Conservation (phyloP, 352 stramenopile species). For the Saprolegnia parasitica region DNA sequence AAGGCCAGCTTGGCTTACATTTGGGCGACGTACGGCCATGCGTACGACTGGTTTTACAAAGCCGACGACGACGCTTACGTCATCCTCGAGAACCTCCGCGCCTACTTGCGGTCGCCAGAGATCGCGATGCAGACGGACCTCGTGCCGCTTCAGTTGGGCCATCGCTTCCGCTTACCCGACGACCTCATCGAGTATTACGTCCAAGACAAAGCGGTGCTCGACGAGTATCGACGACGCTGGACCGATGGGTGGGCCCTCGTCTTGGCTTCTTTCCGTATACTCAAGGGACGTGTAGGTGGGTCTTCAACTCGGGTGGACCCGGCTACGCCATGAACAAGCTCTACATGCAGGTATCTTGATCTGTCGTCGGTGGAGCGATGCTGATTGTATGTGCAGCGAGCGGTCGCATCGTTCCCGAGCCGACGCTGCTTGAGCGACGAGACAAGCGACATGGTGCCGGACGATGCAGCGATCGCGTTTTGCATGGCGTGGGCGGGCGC, state of each 20-base stretch:
- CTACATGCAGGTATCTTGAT: slow-evolving; percentile 43
- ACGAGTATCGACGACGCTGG: slow-evolving; percentile 50
- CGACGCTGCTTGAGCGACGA: slow-evolving; percentile 58
- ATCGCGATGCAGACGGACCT: slow-evolving; percentile 29
- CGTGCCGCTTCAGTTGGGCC: slow-evolving; percentile 32
- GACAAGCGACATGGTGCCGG: slow-evolving; percentile 66
- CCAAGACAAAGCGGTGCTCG: slow-evolving; percentile 51
- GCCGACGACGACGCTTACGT: slow-evolving; percentile 30
- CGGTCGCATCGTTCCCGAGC: slow-evolving; percentile 45
- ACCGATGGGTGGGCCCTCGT: slow-evolving; percentile 34
- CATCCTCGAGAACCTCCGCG: slow-evolving; percentile 29
- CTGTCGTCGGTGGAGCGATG: too few species aligned
- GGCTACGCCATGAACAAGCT: slow-evolving; percentile 74
- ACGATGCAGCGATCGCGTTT: slow-evolving; percentile 77
- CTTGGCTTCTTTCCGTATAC: not conserved
- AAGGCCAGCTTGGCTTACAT: slow-evolving; percentile 27
- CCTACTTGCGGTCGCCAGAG: slow-evolving; percentile 27
- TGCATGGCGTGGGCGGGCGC: slow-evolving; percentile 81
- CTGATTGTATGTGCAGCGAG: not conserved
- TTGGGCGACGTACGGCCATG: slow-evolving; percentile 27
- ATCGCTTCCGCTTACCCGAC: slow-evolving; percentile 71
- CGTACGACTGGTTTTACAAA: slow-evolving; percentile 32
- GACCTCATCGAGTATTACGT: slow-evolving; percentile 75
- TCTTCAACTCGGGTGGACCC: slow-evolving; percentile 76
- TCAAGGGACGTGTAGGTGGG: slow-evolving; percentile 35